Percentiles rank a stretch among this genome's conserved stretches.
Conservation (phyloP, 2,329 filamentous ascomycete species). For the Penicillium sp. region DNA sequence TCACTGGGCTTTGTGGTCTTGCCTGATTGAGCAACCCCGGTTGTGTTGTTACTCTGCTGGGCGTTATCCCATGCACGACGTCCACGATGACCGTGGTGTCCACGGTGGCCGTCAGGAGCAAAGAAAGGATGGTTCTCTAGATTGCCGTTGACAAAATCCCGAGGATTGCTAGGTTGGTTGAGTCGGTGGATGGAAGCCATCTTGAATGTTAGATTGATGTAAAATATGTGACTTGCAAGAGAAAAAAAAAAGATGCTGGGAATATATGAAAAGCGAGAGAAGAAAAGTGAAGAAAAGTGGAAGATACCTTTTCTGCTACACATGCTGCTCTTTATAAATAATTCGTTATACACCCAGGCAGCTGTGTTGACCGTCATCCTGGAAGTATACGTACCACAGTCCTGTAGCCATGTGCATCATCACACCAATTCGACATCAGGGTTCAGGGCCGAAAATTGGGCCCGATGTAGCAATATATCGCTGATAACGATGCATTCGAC, state of each 20-base stretch:
- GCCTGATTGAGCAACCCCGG: slow-evolving; percentile 1
- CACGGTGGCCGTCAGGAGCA: slow-evolving; percentile 24
- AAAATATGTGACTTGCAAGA: background rate
- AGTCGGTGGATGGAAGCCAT: slow-evolving; percentile 49
- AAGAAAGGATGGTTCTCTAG: slow-evolving; percentile 46
- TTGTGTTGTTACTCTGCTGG: slow-evolving; percentile 29
- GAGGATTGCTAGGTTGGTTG: slow-evolving; percentile 42
- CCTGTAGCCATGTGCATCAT: slow-evolving; percentile 8
- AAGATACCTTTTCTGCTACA: slow-evolving; percentile 6
- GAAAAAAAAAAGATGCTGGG: background rate
- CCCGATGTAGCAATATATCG: background rate
- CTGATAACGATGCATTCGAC: background rate
- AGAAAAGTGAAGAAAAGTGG: background rate
- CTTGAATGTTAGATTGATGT: slow-evolving; percentile 15
- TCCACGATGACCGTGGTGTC: slow-evolving; percentile 8
- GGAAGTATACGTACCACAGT: slow-evolving; percentile 11
- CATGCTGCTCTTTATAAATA: slow-evolving; percentile 9
- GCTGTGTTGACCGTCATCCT: slow-evolving; percentile 2
- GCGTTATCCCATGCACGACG: slow-evolving; percentile 11
- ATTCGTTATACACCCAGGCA: slow-evolving; percentile 5
- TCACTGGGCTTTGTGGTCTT: slow-evolving; percentile 1
- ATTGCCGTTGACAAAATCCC: slow-evolving; percentile 45
- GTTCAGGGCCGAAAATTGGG: slow-evolving; percentile 1
- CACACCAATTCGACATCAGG: slow-evolving; percentile 2
- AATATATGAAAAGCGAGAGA: background rate